Conservation (phyloP, 1,284 basidiomycete species). For the Ustilago lituana region DNA sequence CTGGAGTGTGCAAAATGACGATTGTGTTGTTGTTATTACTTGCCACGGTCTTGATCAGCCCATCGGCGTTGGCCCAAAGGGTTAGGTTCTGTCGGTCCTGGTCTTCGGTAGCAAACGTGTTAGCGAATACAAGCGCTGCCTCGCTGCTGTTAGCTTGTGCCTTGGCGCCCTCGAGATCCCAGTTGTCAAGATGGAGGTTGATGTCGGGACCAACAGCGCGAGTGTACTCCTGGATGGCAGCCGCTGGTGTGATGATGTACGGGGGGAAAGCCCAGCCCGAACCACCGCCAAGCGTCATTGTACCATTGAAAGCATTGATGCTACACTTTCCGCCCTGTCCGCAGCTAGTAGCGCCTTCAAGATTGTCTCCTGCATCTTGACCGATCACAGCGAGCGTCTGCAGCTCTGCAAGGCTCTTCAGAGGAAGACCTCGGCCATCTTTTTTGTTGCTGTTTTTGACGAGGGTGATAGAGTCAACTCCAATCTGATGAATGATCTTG, state of each 20-base stretch:
- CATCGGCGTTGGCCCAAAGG: slow-evolving; percentile 79
- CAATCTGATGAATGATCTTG: slow-evolving; percentile 51
- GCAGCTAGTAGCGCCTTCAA: slow-evolving; percentile 33
- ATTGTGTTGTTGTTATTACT: slow-evolving; percentile 54
- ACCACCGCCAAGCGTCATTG: slow-evolving; percentile 66
- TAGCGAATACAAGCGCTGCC: slow-evolving; percentile 74
- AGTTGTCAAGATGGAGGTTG: slow-evolving; percentile 42
- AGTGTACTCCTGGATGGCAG: slow-evolving; percentile 38
- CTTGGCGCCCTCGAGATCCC: slow-evolving; percentile 31
- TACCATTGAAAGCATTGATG: slow-evolving; percentile 44
- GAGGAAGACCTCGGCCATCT: slow-evolving; percentile 31
- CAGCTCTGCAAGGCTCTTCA: slow-evolving; percentile 25
- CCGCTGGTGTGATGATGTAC: slow-evolving; percentile 46
- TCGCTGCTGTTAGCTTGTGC: slow-evolving; percentile 56
- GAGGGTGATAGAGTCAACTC: slow-evolving; percentile 49
- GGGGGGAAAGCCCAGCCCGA: slow-evolving; percentile 68
- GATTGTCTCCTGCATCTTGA: slow-evolving; percentile 39
- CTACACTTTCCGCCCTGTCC: slow-evolving; percentile 27
- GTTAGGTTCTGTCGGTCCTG: slow-evolving; percentile 79
- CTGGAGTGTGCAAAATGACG: slow-evolving; percentile 47
- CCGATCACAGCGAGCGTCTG: slow-evolving; percentile 37
- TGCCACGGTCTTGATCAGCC: slow-evolving; percentile 51
- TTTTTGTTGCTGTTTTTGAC: slow-evolving; percentile 56
- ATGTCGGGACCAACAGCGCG: slow-evolving; percentile 18
- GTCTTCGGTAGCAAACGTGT: slow-evolving; percentile 72